phyloP scores from a whole-genome alignment of 805 yeast genomes.

The Isabelozyma rhagii region DNA sequence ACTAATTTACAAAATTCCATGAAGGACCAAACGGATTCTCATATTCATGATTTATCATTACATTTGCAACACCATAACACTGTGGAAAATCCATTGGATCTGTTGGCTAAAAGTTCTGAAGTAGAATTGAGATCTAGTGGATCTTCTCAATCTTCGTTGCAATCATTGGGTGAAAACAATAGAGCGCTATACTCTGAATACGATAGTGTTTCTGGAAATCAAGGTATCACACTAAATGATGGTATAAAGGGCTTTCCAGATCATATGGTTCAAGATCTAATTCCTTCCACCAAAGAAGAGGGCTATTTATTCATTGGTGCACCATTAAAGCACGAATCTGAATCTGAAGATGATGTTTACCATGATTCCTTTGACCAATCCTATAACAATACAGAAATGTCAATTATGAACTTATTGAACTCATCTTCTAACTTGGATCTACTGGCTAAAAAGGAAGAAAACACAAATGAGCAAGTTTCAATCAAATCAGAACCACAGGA shows the following conservation, averaged over 20 bases:
- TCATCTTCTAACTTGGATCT: conserved; percentile 6
- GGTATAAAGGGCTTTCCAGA: conserved; percentile 44
- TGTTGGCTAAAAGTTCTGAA: conserved; percentile 23
- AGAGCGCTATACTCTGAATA: conserved; percentile 19
- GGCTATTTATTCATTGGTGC: conserved; percentile 8
- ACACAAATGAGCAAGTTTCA: neutral
- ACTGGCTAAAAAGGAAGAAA: neutral
- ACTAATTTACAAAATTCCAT: conserved; percentile 22
- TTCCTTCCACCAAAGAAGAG: conserved; percentile 15
- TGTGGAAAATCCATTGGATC: conserved; percentile 31
- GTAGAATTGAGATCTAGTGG: conserved; percentile 26
- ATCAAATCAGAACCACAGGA: neutral
- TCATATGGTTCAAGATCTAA: conserved; percentile 29
- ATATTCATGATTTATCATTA: conserved; percentile 33
- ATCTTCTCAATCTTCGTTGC: conserved; percentile 40
- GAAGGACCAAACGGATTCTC: conserved; percentile 24
- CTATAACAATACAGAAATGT: conserved; percentile 36
- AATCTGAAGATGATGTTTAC: conserved; percentile 9
- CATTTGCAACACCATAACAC: conserved; percentile 19
- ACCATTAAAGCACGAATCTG: neutral
- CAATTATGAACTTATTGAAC: conserved; percentile 37
- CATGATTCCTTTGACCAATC: conserved; percentile 33
- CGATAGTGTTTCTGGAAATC: conserved; percentile 12
- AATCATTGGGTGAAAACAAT: conserved; percentile 28
- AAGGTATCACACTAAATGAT: conserved; percentile 35